Conservation (phyloP, 257 asterid genomes). For the Solanum tarijense region DNA sequence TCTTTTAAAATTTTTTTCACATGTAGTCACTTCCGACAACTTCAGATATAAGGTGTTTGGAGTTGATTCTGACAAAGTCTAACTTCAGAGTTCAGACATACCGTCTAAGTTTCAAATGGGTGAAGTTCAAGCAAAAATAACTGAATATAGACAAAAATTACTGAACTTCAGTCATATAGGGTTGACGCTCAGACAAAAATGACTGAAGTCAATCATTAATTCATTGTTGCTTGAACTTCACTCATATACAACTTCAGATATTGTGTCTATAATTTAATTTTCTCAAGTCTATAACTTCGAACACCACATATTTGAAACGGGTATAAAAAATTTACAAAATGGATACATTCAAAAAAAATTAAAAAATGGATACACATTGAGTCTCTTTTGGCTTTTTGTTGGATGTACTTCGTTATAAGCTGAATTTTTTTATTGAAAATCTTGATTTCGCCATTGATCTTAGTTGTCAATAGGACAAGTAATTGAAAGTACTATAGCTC, state of each 20-base stretch:
- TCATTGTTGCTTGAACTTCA: neutral
- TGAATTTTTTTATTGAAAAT: neutral
- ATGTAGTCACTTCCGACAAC: neutral
- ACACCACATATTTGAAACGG: neutral
- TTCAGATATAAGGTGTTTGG: neutral
- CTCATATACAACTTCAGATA: neutral
- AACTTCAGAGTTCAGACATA: neutral
- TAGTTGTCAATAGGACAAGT: neutral
- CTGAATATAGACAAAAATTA: fast-evolving
- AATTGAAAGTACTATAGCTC: neutral
- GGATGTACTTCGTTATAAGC: neutral
- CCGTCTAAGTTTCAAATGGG: fast-evolving
- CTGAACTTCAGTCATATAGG: neutral
- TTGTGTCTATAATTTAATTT: neutral
- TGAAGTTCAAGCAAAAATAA: neutral
- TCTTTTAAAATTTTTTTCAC: neutral
- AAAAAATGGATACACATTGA: too few relatives aligned
- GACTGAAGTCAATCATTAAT: neutral
- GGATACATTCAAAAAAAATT: too few relatives aligned
- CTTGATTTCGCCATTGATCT: too few relatives aligned
- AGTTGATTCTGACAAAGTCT: neutral
- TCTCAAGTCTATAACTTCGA: neutral
- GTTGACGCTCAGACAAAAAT: neutral
- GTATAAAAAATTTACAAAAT: too few relatives aligned
- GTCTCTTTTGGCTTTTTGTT: neutral